Conservation (phyloP, 768 basidiomycete species). For the Rhodotorula toruloides region DNA sequence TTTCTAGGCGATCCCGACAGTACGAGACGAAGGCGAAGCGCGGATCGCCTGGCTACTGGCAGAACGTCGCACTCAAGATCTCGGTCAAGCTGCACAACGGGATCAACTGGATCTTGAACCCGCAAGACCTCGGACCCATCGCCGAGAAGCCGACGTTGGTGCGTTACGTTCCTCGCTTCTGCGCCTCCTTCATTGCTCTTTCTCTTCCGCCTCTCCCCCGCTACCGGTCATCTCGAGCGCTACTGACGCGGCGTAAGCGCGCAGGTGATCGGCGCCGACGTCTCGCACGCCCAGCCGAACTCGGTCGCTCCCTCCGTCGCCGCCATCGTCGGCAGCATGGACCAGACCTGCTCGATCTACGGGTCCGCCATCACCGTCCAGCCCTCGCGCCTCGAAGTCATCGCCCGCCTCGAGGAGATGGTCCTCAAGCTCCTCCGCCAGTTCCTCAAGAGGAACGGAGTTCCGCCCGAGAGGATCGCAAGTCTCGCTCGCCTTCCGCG, state of each 20-base stretch:
- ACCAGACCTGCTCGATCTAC: conserved; percentile 23
- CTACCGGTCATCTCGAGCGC: background rate
- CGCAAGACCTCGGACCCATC: conserved; percentile 10
- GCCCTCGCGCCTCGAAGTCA: conserved; percentile 15
- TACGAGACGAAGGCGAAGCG: conserved; percentile 24
- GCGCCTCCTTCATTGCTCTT: background rate
- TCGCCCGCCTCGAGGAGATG: conserved; percentile 17
- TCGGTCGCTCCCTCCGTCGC: conserved; percentile 35
- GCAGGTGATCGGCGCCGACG: conserved; percentile 14
- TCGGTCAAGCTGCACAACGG: conserved; percentile 34
- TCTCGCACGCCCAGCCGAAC: conserved; percentile 34
- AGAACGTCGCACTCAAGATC: conserved; percentile 33
- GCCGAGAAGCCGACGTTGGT: conserved; percentile 10
- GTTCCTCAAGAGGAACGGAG: background rate
- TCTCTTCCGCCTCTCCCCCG: background rate
- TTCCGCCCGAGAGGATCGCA: conserved; percentile 7
- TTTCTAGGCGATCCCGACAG: background rate
- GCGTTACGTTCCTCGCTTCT: no score
- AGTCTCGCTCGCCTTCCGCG: background rate
- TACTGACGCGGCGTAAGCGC: no score
- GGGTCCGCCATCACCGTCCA: conserved; percentile 31
- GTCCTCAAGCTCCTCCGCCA: conserved; percentile 4
- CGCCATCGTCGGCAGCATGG: conserved; percentile 32
- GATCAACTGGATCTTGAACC: conserved; percentile 24
- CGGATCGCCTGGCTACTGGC: background rate